Percentiles rank a stretch among this genome's conserved stretches.
Conservation (phyloP, 2,329 filamentous ascomycete genomes). For the Cadophora sp. region DNA sequence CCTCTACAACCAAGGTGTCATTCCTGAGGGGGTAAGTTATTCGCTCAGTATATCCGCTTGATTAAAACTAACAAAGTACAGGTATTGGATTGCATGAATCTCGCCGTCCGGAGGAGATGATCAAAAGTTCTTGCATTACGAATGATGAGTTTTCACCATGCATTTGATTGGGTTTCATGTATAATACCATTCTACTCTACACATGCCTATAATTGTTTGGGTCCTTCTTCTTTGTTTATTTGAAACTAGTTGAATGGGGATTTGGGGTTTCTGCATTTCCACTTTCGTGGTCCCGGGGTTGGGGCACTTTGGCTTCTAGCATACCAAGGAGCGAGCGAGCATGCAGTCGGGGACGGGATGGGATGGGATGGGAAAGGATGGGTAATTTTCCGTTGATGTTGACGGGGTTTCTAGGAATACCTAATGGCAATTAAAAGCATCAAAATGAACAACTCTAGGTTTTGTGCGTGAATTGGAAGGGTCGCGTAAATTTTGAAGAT, state of each 20-base stretch:
- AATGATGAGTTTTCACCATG: conserved; percentile 38
- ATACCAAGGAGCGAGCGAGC: conserved; percentile 15
- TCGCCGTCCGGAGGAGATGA: conserved; percentile 39
- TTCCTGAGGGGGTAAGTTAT: conserved; percentile 44
- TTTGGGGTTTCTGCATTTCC: not conserved
- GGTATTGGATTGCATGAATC: conserved; percentile 43
- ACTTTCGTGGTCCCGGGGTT: not conserved
- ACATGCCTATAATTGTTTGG: conserved; percentile 28
- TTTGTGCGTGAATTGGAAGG: not conserved
- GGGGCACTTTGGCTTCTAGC: conserved; percentile 12
- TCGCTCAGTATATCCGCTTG: not conserved
- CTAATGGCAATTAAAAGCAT: conserved; percentile 19
- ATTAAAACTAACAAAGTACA: conserved; percentile 21
- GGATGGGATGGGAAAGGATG: not conserved
- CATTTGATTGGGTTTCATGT: conserved; percentile 32
- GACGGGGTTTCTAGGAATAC: conserved; percentile 5
- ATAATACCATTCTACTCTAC: conserved; percentile 38
- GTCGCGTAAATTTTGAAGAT: not conserved
- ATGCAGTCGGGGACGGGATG: conserved; percentile 12
- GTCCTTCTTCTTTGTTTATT: conserved; percentile 5
- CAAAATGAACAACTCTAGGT: not conserved
- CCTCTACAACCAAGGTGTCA: conserved; percentile 65
- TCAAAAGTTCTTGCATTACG: conserved; percentile 34
- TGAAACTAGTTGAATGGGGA: not conserved
- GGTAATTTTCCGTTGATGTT: not conserved